Conservation (phyloP, 2,329 filamentous ascomycete species). For the Penicillium hordei region DNA sequence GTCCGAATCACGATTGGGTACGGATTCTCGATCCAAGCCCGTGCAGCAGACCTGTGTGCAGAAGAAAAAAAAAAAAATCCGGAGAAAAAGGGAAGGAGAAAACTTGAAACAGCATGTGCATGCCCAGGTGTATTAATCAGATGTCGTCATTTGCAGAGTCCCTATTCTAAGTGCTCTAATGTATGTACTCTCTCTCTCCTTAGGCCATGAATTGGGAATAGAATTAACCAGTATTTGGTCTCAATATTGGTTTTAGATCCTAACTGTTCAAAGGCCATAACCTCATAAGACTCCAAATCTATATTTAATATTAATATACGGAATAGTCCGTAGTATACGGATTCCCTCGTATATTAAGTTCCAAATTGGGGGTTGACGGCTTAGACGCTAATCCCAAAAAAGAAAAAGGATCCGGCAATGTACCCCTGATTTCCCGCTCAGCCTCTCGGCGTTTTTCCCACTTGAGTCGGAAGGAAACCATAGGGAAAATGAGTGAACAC, state of each 20-base stretch:
- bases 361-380: not conserved
- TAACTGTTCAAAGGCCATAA: too few species aligned
- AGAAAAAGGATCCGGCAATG: not conserved
- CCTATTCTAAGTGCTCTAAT: not conserved
- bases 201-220: not conserved
- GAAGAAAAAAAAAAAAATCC: not conserved
- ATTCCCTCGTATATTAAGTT: not conserved
- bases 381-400: not conserved
- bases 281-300: too few species aligned
- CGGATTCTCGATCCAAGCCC: not conserved
- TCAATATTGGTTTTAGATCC: too few species aligned
- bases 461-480: not conserved
- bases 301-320: too few species aligned
- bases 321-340: too few species aligned
- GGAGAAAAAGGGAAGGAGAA: not conserved
- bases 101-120: not conserved
- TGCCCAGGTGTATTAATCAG: too few species aligned
- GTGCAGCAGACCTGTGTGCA: not conserved
- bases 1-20: not conserved
- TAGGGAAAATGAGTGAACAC: not conserved
- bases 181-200: not conserved
- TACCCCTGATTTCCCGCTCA: not conserved
- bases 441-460: not conserved
- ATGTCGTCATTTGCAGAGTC: not conserved
- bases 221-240: not conserved